Evolutionary conservation across 345 rosid species (phyloP).

Genomic region (Melaleuca alternifolia): DNA sequence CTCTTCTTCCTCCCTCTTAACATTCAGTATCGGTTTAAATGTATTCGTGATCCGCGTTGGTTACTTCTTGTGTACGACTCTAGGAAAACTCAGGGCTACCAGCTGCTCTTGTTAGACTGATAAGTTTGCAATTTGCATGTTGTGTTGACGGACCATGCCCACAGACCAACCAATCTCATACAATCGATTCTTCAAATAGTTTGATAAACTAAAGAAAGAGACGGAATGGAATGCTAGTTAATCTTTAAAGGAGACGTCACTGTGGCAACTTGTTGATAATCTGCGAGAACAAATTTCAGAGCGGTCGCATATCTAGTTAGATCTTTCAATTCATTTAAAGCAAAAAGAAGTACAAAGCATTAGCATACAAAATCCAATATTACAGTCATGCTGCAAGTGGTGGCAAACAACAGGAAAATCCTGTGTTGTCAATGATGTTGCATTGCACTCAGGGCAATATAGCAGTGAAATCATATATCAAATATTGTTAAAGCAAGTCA

Average conservation of each 20-base stretch:
- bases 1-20: background rate
- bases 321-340: background rate
- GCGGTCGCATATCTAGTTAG: background rate
- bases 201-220: background rate
- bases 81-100: background rate
- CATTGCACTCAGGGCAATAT: background rate
- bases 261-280: background rate
- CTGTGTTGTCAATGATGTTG: background rate
- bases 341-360: background rate
- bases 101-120: background rate
- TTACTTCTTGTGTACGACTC: background rate
- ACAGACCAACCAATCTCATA: background rate
- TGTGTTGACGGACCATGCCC: background rate
- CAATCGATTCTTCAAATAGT: background rate
- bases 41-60: background rate
- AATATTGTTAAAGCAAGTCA: too few relatives aligned
- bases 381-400: too few relatives aligned
- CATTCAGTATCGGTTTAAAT: background rate
- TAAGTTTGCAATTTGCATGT: background rate
- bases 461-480: background rate
- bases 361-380: background rate
- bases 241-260: background rate
- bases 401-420: too few relatives aligned
- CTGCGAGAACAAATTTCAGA: background rate
- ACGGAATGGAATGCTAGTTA: background rate